phyloP scores from a whole-genome alignment of 176 grass and related monocot genomes.

The Aegilops sharonensis region DNA sequence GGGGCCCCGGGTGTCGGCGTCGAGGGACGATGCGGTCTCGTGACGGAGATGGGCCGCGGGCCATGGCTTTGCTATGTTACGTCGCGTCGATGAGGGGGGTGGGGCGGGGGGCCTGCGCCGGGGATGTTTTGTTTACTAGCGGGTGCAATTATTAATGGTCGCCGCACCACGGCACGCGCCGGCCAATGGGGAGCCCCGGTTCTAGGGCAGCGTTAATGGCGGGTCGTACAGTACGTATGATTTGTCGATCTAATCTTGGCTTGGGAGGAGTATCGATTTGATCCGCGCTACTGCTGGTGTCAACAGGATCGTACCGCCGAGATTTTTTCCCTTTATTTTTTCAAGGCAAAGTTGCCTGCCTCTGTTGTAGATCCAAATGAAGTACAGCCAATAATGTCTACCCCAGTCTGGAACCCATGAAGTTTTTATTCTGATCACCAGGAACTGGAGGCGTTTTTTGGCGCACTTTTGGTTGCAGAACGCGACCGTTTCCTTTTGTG shows the following conservation, averaged over 20 bases:
- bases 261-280: background rate
- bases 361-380: background rate
- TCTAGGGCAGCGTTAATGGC: background rate
- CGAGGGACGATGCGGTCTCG: background rate
- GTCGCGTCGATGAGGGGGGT: constrained; percentile 21
- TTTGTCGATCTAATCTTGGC: constrained; percentile 14
- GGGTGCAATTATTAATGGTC: constrained; percentile 33
- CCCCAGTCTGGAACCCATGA: background rate
- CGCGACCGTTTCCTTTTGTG: background rate
- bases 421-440: background rate
- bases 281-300: background rate
- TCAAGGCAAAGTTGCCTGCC: background rate
- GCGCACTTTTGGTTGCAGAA: background rate
- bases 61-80: constrained; percentile 36
- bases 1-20: background rate
- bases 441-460: background rate
- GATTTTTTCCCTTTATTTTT: background rate
- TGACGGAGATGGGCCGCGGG: constrained; percentile 23
- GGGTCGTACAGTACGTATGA: background rate
- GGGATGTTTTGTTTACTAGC: constrained; percentile 16
- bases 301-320: background rate
- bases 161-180: background rate
- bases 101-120: background rate
- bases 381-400: background rate
- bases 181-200: background rate